A percentile compares a stretch with the other conserved stretches of the same genome.
Evolutionary conservation across 2,329 filamentous ascomycete species (phyloP).

Genomic region (Sclerotinia spermophila): DNA sequence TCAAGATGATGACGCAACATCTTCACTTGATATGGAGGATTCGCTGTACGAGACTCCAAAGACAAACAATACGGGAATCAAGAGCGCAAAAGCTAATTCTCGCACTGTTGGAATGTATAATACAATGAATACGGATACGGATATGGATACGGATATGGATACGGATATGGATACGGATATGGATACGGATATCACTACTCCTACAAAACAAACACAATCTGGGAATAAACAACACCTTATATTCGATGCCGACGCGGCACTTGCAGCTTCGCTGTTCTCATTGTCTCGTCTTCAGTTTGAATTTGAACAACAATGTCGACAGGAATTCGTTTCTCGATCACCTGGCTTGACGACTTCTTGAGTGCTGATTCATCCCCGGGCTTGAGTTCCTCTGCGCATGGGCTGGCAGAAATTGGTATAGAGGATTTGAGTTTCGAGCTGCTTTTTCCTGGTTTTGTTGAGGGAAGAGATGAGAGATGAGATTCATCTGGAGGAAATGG

Average conservation of each 20-base stretch:
- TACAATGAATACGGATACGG: neutral
- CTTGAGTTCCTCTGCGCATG: too few relatives aligned
- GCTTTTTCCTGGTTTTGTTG: too few relatives aligned
- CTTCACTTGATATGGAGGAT: neutral
- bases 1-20: neutral
- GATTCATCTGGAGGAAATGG: too few relatives aligned
- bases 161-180: neutral
- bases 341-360: too few relatives aligned
- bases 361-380: too few relatives aligned
- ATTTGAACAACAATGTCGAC: neutral
- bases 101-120: too few relatives aligned
- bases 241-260: neutral
- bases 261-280: neutral
- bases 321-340: too few relatives aligned
- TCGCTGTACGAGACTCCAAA: neutral
- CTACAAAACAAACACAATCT: neutral
- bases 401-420: too few relatives aligned
- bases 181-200: neutral
- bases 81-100: neutral
- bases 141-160: neutral
- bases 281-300: neutral
- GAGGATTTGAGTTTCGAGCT: too few relatives aligned
- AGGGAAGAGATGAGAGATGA: too few relatives aligned
- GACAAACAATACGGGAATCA: neutral
- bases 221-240: neutral